Evolutionary conservation across 768 basidiomycete genomes (phyloP), one percentile per base, ranked within the genome.

Genomic region (Auricularia auricula-judae): DNA sequence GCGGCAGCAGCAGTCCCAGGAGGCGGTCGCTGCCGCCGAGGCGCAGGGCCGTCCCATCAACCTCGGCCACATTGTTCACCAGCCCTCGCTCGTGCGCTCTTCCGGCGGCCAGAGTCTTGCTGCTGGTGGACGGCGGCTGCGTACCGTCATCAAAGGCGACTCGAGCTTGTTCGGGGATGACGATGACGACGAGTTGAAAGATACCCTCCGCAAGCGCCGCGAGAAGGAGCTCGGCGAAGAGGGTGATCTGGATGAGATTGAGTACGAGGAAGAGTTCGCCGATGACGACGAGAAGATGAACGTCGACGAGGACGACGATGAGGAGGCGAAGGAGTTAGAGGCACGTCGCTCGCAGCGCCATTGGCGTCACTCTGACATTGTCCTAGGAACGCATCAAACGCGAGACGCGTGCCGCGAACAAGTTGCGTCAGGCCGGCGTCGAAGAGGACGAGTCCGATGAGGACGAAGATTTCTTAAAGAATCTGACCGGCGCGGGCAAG

Each of bases 291-390:
- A 93, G 70, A 85, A 84, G 69, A 70, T 75, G 61, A 82, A 85
- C 74, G 81, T 82, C 16, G 81, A 84, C 12, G 82, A 84, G 64
- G 84, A 91, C 51, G 92, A 72, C 44, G 72, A 93, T 63, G 89
- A 93, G 68, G 92, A 93, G 71, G 84, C 87, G 36, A 93, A 89
- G 72, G 89, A 91, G 71, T 78, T 86, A 11, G 88, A 91, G 82
- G 91, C 87, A 59, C 42, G 82, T 51, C 1, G 7, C 18, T 21
- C 47, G 11, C 4, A 16, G 47, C 21, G 1, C 2, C 16, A 23
- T 51, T 23, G 23, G 23, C 23, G 23, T 23, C 21, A 14, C 18
- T 18, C 16, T 51, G 68, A 92, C 92, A 71, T 84, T 21, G 44
- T 14, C 66, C 42, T 66, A 93, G 91, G 90, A 92, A 74, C 88